Conservation (phyloP, 768 basidiomycete species). For the Russula dissimulans region DNA sequence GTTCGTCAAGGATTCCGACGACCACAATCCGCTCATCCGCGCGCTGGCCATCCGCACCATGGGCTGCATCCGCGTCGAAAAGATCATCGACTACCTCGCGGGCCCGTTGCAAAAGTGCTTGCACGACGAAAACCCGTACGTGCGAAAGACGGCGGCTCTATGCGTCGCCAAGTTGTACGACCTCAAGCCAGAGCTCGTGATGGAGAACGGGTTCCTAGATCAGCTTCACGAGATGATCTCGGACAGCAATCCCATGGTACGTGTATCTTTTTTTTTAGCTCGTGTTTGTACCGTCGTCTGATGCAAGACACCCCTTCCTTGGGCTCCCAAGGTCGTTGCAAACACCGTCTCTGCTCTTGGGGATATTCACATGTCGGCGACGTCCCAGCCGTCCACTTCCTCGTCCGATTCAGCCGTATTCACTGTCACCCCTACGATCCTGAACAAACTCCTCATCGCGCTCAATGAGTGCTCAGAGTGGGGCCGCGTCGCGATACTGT, state of each 20-base stretch:
- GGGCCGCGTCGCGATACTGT: constrained; percentile 91
- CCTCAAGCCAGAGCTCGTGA: constrained; percentile 87
- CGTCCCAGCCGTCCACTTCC: constrained; percentile 43
- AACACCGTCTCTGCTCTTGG: constrained; percentile 90
- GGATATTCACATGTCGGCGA: constrained; percentile 78
- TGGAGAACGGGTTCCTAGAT: constrained; percentile 90
- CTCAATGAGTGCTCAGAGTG: constrained; percentile 98
- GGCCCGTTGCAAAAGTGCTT: constrained; percentile 89
- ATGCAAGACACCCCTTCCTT: neutral
- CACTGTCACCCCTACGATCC: constrained; percentile 68
- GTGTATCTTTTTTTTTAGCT: constrained; percentile 18
- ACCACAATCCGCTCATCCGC: constrained; percentile 92
- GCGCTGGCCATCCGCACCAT: constrained; percentile 97
- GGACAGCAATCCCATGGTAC: constrained; percentile 94
- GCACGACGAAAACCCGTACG: constrained; percentile 95
- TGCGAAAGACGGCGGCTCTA: constrained; percentile 93
- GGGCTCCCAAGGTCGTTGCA: constrained; percentile 82
- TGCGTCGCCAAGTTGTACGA: constrained; percentile 98
- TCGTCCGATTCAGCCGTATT: constrained; percentile 62
- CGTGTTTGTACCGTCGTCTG: neutral
- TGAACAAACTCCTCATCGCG: constrained; percentile 88
- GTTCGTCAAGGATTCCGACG: constrained; percentile 95
- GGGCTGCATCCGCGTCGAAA: constrained; percentile 94
- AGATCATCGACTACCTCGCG: constrained; percentile 98
- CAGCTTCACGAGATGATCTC: constrained; percentile 87